These are phyloP conservation scores for Rhizophagus prolifer DNA, from an alignment of 192 early-diverging fungal genomes.

Conservation along the genomic window DNA sequence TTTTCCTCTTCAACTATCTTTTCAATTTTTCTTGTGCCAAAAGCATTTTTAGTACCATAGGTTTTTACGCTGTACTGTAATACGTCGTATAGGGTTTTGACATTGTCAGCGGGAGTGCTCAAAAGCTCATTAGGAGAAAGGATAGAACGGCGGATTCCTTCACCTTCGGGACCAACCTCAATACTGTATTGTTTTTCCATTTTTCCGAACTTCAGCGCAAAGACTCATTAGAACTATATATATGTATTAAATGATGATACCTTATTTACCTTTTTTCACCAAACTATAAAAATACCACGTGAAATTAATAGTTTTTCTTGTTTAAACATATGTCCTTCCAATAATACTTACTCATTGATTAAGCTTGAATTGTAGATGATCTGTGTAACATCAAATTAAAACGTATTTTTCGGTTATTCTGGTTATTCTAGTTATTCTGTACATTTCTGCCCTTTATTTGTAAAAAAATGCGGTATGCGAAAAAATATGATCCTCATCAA, in stretches of 20 bases:
- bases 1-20: constrained; percentile 74
- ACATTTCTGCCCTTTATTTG: too few relatives aligned
- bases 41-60: constrained; percentile 55
- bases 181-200: constrained; percentile 12
- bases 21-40: constrained; percentile 68
- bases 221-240: too few relatives aligned
- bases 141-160: constrained; percentile 48
- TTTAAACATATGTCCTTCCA: too few relatives aligned
- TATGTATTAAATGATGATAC: too few relatives aligned
- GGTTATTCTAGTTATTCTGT: too few relatives aligned
- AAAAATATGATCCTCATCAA: not conserved
- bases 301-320: too few relatives aligned
- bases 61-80: constrained; percentile 55
- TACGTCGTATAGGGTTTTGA: constrained; percentile 74
- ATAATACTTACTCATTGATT: too few relatives aligned
- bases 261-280: too few relatives aligned
- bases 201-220: not conserved
- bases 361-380: too few relatives aligned
- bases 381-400: too few relatives aligned
- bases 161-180: not conserved
- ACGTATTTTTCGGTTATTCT: too few relatives aligned
- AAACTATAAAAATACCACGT: too few relatives aligned
- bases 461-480: not conserved
- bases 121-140: constrained; percentile 47
- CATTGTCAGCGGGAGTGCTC: constrained; percentile 40